Evolutionary conservation across 2,329 filamentous ascomycete genomes (phyloP).

Genomic region (Chaetomium sp.): DNA sequence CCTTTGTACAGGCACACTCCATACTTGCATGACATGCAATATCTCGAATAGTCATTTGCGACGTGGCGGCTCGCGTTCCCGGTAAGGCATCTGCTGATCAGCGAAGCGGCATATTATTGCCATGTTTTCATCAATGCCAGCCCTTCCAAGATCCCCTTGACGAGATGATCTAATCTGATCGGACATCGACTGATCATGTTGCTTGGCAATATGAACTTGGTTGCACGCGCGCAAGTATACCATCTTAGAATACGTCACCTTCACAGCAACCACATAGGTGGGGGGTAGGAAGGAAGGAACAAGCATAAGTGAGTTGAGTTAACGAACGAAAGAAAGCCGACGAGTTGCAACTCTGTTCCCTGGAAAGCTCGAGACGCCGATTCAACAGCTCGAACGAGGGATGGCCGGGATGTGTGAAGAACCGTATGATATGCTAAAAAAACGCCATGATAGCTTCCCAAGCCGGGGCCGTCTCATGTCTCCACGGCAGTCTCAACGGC

Average conservation of each 20-base stretch:
- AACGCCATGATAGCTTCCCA: neutral
- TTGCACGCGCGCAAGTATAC: neutral
- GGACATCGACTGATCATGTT: neutral
- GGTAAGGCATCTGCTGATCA: conserved; percentile 15
- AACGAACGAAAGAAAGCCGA: neutral
- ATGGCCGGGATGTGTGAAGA: no score
- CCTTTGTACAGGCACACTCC: neutral
- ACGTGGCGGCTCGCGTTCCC: conserved; percentile 11
- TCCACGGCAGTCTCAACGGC: neutral
- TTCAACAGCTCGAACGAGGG: neutral
- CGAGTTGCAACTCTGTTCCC: neutral
- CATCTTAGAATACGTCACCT: neutral
- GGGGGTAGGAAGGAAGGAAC: neutral
- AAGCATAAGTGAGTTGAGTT: neutral
- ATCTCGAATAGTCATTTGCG: conserved; percentile 5
- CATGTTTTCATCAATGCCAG: neutral
- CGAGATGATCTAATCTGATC: conserved; percentile 17
- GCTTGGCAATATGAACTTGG: neutral
- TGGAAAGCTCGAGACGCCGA: neutral
- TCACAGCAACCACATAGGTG: neutral
- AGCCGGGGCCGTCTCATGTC: neutral
- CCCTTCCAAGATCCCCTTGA: neutral
- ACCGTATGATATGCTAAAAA: neutral
- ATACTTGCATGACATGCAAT: neutral
- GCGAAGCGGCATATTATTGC: neutral